A percentile compares a stretch with the other conserved stretches of the same genome.
Evolutionary conservation across 1,284 basidiomycete species (phyloP).

Genomic region (Taiwanofungus camphoratus): DNA sequence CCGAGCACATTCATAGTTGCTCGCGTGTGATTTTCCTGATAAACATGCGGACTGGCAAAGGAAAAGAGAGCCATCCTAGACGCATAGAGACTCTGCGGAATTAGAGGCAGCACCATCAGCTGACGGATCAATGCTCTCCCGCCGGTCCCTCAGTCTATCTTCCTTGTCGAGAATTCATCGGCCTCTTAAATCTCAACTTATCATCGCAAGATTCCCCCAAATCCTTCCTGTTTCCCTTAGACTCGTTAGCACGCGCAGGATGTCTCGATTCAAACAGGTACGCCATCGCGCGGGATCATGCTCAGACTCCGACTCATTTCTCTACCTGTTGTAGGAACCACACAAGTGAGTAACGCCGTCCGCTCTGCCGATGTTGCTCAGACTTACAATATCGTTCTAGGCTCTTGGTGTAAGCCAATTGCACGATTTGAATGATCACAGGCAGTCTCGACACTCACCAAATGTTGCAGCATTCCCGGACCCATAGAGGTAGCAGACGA

Average conservation of each 20-base stretch:
- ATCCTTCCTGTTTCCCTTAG: conserved; percentile 3
- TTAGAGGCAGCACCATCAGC: conserved; percentile 12
- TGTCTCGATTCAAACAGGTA: conserved; percentile 30
- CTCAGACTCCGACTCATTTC: background rate
- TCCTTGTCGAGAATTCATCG: conserved; percentile 11
- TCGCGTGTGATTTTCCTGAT: background rate
- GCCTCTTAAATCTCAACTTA: conserved; percentile 4
- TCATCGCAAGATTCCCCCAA: conserved; percentile 5
- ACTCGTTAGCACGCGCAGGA: conserved; percentile 15
- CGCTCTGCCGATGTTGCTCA: conserved; percentile 5
- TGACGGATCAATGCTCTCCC: conserved; percentile 22
- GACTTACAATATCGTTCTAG: conserved; percentile 28
- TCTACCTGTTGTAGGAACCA: conserved; percentile 35
- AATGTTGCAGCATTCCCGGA: conserved; percentile 62
- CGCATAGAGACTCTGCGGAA: conserved; percentile 4
- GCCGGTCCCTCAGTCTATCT: conserved; percentile 6
- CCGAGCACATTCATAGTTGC: no score
- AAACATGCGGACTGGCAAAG: background rate
- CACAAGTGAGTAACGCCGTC: conserved; percentile 54
- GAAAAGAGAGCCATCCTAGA: background rate
- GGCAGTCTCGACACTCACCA: background rate
- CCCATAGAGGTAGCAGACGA: conserved; percentile 82
- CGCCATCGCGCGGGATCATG: conserved; percentile 2
- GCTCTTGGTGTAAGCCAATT: conserved; percentile 54
- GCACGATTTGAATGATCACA: background rate